Percentiles rank a stretch among this genome's conserved stretches.
Evolutionary conservation across 1,284 basidiomycete genomes (phyloP).

Genomic region (Naganishia albida): DNA sequence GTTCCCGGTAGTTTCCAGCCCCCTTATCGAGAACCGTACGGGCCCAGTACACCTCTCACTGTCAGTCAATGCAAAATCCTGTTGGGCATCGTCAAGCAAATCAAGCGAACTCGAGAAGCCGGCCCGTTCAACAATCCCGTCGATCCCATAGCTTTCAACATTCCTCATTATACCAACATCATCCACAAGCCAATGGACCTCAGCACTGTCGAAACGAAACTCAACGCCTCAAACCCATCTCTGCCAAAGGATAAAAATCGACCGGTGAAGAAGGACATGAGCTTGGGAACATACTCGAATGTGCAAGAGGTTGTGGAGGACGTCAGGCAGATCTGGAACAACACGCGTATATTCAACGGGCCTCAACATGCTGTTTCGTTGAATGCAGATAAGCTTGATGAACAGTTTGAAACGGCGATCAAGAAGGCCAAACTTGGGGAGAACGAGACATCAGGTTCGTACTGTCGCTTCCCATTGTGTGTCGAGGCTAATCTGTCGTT

Average conservation of each 20-base stretch:
- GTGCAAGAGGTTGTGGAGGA: constrained; percentile 79
- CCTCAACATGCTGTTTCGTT: constrained; percentile 75
- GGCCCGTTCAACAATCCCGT: constrained; percentile 83
- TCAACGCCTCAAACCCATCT: constrained; percentile 70
- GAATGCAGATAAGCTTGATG: constrained; percentile 79
- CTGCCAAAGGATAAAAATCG: constrained; percentile 59
- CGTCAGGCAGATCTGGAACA: constrained; percentile 82
- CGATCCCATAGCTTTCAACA: constrained; percentile 81
- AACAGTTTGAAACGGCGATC: constrained; percentile 83
- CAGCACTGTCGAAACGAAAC: constrained; percentile 87
- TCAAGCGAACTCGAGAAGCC: constrained; percentile 87
- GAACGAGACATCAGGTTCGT: constrained; percentile 64
- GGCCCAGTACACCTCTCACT: constrained; percentile 50
- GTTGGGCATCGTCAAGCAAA: constrained; percentile 71
- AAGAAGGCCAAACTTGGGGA: constrained; percentile 75
- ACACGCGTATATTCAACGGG: constrained; percentile 91
- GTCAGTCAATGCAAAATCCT: constrained; percentile 77
- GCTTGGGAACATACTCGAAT: constrained; percentile 69
- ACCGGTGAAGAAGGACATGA: constrained; percentile 55
- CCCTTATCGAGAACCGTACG: constrained; percentile 43
- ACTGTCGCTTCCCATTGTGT: constrained; percentile 4
- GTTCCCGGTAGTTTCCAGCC: constrained; percentile 40
- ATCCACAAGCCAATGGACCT: constrained; percentile 95
- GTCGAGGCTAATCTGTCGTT: constrained; percentile 7
- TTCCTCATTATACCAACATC: constrained; percentile 87